Evolutionary conservation across 495 filamentous ascomycete genomes (phyloP).

Genomic region (Massariosphaeria phaeospora): DNA sequence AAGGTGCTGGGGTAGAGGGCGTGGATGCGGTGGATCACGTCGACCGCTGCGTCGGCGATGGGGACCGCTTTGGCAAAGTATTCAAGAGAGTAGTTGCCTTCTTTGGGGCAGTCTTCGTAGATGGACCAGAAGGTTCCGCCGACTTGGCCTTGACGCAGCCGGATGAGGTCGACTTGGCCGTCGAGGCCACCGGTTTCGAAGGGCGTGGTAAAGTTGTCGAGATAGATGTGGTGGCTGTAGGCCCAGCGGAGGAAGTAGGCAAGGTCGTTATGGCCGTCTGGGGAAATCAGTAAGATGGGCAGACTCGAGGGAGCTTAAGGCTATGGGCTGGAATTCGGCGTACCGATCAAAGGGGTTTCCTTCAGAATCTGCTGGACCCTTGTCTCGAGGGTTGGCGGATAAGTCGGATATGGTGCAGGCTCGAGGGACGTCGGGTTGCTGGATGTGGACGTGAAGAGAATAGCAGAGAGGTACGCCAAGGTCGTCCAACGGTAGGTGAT

Average conservation of each 20-base stretch:
- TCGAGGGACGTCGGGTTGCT: too few relatives aligned
- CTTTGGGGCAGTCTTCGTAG: too few relatives aligned
- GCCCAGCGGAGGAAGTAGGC: conserved; percentile 64
- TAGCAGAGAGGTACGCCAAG: too few relatives aligned
- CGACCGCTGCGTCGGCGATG: conserved; percentile 74
- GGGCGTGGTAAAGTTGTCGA: conserved; percentile 60
- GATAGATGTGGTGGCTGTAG: conserved; percentile 78
- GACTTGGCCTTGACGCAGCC: conserved; percentile 48
- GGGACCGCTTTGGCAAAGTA: conserved; percentile 64
- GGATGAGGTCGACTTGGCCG: conserved; percentile 75
- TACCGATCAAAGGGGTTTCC: conserved; percentile 76
- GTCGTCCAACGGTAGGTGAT: too few relatives aligned
- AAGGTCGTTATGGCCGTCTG: conserved; percentile 92
- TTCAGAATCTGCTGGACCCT: conserved; percentile 65
- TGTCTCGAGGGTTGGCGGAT: conserved; percentile 58
- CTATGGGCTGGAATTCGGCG: not conserved
- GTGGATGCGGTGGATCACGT: conserved; percentile 68
- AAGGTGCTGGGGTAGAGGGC: conserved; percentile 65
- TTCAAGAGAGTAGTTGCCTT: conserved; percentile 87
- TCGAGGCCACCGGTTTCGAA: conserved; percentile 62
- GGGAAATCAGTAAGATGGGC: too few relatives aligned
- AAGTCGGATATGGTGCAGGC: too few relatives aligned
- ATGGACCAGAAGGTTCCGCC: too few relatives aligned
- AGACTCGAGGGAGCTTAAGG: not conserved
- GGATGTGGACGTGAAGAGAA: too few relatives aligned